Conservation (phyloP, 768 basidiomycete species). For the Galerina sulciceps region DNA sequence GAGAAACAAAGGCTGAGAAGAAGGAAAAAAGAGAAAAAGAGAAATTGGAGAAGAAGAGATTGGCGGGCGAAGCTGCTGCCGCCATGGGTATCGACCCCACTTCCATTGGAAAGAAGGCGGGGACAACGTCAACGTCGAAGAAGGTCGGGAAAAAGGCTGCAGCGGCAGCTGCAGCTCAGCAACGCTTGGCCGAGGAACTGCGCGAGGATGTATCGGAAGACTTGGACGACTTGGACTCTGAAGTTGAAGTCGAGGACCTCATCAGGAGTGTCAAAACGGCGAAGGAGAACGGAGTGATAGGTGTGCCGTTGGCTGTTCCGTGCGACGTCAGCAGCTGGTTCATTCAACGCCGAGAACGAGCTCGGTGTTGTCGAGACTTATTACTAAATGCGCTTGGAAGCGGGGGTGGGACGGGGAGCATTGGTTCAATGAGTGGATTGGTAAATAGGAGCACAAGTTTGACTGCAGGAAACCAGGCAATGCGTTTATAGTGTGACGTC, state of each 20-base stretch:
- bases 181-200: conserved; percentile 49
- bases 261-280: conserved; percentile 63
- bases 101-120: conserved; percentile 43
- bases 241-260: conserved; percentile 81
- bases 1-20: conserved; percentile 85
- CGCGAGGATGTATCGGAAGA: conserved; percentile 72
- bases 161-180: conserved; percentile 52
- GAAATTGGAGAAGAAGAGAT: conserved; percentile 80
- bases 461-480: conserved; percentile 22
- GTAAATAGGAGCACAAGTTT: conserved; percentile 37
- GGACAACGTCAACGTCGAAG: conserved; percentile 47
- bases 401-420: conserved; percentile 36
- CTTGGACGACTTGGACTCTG: conserved; percentile 81
- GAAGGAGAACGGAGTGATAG: conserved; percentile 60
- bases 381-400: conserved; percentile 56
- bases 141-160: conserved; percentile 69
- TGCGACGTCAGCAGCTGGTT: conserved; percentile 83
- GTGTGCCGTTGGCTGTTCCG: conserved; percentile 71
- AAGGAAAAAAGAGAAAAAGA: conserved; percentile 84
- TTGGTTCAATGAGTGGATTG: conserved; percentile 32
- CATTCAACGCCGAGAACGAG: conserved; percentile 74
- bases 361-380: conserved; percentile 59
- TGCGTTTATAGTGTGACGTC: conserved; percentile 20
- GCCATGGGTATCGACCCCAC: conserved; percentile 57
- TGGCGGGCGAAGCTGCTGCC: conserved; percentile 71